Evolutionary conservation across 192 early-diverging fungal genomes (phyloP), one percentile per base, ranked within the genome.

Genomic region (Diversispora epigaea): DNA sequence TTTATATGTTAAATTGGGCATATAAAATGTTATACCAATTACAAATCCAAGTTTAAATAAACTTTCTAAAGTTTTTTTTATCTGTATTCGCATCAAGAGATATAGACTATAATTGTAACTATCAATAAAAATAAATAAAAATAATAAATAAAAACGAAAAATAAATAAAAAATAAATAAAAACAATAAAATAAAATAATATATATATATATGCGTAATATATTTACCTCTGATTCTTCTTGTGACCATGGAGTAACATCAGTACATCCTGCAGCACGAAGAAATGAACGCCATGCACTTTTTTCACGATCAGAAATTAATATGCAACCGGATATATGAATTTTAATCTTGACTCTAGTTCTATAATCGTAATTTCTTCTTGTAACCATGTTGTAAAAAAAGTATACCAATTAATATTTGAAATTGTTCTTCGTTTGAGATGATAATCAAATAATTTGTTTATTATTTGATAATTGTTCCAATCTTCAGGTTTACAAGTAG

Each of bases 21-120:
- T 60, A 25, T 60, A 14, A 62, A 14, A 40, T 40, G 32, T 4
- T 40, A 10, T 32, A 11, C 25, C 40, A 3, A 8, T 62, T 40
- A 62, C 25, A 62, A 62, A 40, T 39, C 39, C 60, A 10, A 40
- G 25, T 62, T 62, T 32, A 62, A 40, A 62, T 62, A 62, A 41
- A 39, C 39, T 7, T 10, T 7, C 32, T 39, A 62, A 32, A 40
- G 32, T 40, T 62, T 21, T 32, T 39, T 62, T 12, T n/a, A 40
- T 62, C 60, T 32, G 25, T 7, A 9, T 62, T 40, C 40, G 22
- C 9, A 62, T 62, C 14, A 4, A 1, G 14, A 11, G 25, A 62
- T 62, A 10, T 62, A 40, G 25, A 32, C 60, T 0, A 62, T 17
- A 52, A 52, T 8, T 15, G 17, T 15, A 17, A 52, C 50, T 52